Percentiles rank a stretch among this genome's conserved stretches.
Conservation (phyloP, 495 filamentous ascomycete species). For the Tetracladium setigerum region DNA sequence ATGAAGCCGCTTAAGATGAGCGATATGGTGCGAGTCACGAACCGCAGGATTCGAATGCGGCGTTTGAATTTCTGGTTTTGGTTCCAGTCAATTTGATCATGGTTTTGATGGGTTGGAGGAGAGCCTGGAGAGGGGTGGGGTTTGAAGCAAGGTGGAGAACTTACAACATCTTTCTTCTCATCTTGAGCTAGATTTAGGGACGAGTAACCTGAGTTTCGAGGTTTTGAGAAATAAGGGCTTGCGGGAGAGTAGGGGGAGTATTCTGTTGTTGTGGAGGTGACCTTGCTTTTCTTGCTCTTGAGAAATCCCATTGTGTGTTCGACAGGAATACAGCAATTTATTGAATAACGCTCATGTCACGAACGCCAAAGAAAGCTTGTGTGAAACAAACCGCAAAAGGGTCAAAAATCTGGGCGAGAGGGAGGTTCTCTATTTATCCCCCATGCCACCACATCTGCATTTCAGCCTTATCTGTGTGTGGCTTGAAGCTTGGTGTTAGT, state of each 20-base stretch:
- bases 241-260: neutral
- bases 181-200: neutral
- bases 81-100: neutral
- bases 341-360: too few species aligned
- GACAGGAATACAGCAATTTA: too few species aligned
- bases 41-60: constrained; percentile 12
- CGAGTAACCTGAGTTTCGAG: neutral
- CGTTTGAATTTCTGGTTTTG: constrained; percentile 8
- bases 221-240: too few species aligned
- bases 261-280: neutral
- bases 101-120: neutral
- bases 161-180: constrained; percentile 11
- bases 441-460: too few species aligned
- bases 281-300: neutral
- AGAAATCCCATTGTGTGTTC: constrained; percentile 4
- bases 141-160: neutral
- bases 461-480: too few species aligned
- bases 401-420: too few species aligned
- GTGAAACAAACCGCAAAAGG: too few species aligned
- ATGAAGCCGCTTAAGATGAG: constrained; percentile 6
- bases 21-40: constrained; percentile 7
- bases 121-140: too few species aligned
- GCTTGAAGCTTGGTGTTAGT: too few species aligned
- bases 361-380: too few species aligned
- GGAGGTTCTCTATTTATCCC: too few species aligned